These are phyloP conservation scores for Babesia gibsoni DNA, from an alignment of 169 alveolate genomes.

Conservation along the genomic window DNA sequence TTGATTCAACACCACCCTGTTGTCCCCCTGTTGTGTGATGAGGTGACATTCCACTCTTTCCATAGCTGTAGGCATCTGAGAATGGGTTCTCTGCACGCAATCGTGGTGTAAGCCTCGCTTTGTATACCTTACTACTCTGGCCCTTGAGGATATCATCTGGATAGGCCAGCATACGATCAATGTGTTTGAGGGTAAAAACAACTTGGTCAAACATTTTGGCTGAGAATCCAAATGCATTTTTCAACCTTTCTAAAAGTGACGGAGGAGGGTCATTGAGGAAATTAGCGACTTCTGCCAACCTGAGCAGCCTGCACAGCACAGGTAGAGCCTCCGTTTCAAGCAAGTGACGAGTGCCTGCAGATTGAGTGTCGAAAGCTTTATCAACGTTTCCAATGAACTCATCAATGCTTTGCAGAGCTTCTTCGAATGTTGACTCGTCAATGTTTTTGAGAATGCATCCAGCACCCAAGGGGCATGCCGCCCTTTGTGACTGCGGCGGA, in stretches of 20 bases:
- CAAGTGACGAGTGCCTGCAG: conserved; percentile 20
- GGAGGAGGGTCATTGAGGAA: background rate
- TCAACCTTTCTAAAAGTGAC: background rate
- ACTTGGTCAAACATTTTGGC: background rate
- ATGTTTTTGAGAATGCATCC: conserved; percentile 11
- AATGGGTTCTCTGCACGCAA: too few species aligned
- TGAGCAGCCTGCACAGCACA: conserved; percentile 15
- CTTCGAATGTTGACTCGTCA: background rate
- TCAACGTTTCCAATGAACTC: conserved; percentile 15
- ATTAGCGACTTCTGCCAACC: background rate
- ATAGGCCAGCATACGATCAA: conserved; percentile 28
- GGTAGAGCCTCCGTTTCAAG: conserved; percentile 43
- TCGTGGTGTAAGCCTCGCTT: background rate
- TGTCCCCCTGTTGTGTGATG: too few species aligned
- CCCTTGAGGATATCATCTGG: conserved; percentile 3
- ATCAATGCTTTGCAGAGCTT: background rate
- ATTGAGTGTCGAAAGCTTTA: background rate
- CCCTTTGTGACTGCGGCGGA: background rate
- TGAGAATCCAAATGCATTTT: background rate
- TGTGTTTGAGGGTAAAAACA: conserved; percentile 11
- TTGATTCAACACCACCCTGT: too few species aligned
- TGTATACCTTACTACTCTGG: background rate
- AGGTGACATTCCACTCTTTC: too few species aligned
- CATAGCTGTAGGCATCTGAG: too few species aligned
- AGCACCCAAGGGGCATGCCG: conserved; percentile 32